Percentiles rank a stretch among this genome's conserved stretches.
Conservation (phyloP, 2,329 filamentous ascomycete species). For the Colletotrichum liaoningense region DNA sequence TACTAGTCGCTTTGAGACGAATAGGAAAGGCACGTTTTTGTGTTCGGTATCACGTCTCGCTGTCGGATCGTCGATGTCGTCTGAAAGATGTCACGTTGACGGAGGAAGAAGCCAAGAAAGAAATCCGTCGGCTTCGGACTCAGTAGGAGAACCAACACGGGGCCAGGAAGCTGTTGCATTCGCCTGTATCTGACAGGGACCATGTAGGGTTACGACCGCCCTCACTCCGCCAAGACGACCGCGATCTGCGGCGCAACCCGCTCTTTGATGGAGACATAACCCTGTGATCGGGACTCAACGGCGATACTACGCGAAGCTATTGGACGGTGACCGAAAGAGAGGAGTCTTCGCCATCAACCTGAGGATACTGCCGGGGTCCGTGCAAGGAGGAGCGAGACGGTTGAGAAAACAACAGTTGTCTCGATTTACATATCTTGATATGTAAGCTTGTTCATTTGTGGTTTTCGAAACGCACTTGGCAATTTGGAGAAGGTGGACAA, state of each 20-base stretch:
- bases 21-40: background rate
- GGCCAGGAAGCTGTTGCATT: conserved; percentile 1
- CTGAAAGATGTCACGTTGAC: background rate
- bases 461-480: background rate
- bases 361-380: background rate
- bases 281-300: background rate
- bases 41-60: background rate
- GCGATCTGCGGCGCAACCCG: conserved; percentile 3
- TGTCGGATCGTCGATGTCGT: background rate
- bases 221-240: background rate
- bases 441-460: background rate
- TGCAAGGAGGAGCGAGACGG: background rate
- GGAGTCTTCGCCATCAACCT: background rate
- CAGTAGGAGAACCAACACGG: background rate
- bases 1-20: background rate
- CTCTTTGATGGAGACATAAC: background rate
- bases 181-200: background rate
- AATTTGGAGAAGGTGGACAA: background rate
- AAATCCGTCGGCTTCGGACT: background rate
- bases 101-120: background rate
- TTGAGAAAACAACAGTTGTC: background rate
- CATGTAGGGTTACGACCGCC: background rate
- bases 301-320: background rate
- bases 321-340: background rate
- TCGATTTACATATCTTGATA: background rate